Evolutionary conservation across 306 rosid species (phyloP).

Genomic region (Casuarina equisetifolia): DNA sequence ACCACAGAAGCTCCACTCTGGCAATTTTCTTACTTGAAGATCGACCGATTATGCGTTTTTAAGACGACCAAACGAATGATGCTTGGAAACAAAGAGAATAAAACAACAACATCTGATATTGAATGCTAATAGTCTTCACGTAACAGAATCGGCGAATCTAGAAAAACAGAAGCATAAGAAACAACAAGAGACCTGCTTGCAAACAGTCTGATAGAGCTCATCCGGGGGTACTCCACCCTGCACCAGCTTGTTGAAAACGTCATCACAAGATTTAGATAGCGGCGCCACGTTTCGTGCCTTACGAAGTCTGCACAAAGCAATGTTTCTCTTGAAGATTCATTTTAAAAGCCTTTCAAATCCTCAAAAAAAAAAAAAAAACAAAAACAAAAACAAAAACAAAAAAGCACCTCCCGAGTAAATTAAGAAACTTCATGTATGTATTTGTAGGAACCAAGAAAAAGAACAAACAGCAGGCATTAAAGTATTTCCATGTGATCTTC

Average conservation of each 20-base stretch:
- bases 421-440: background rate
- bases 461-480: background rate
- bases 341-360: constrained; percentile 1
- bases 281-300: constrained; percentile 58
- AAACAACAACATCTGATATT: background rate
- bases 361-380: too few species aligned
- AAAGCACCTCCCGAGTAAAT: background rate
- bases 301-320: constrained; percentile 63
- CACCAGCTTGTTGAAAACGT: constrained; percentile 71
- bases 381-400: too few species aligned
- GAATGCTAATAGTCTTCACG: background rate
- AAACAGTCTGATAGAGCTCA: constrained; percentile 75
- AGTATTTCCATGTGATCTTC: background rate
- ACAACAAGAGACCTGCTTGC: constrained; percentile 70
- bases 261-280: constrained; percentile 81
- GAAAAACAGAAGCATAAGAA: constrained; percentile 3
- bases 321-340: constrained; percentile 7
- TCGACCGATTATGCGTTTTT: background rate
- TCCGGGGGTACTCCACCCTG: constrained; percentile 74
- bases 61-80: background rate
- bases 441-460: background rate
- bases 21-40: background rate
- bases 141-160: constrained; percentile 11
- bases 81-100: background rate
- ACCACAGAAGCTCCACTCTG: background rate